Conservation (phyloP, 345 rosid species). For the Syzygium oleosum region DNA sequence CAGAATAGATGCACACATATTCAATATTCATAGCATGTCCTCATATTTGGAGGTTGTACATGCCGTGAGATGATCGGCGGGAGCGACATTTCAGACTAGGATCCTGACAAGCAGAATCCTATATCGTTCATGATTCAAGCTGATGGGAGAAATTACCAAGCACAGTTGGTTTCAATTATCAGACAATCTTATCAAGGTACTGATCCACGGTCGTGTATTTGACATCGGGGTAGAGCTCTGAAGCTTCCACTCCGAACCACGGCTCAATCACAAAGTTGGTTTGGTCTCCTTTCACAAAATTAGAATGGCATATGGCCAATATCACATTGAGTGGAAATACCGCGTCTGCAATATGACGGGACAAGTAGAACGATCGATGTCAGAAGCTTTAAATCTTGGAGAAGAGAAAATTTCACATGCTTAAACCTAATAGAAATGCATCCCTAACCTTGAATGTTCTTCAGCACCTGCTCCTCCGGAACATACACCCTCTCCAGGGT, state of each 20-base stretch:
- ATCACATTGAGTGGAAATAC: background rate
- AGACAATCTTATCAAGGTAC: background rate
- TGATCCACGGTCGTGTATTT: background rate
- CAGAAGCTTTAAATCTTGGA: background rate
- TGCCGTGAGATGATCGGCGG: background rate
- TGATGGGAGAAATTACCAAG: background rate
- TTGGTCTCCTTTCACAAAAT: background rate
- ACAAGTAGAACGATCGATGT: background rate
- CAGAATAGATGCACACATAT: background rate
- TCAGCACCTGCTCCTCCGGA: background rate
- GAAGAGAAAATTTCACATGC: background rate
- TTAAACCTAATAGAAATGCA: background rate
- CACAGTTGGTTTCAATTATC: background rate
- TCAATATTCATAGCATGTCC: background rate
- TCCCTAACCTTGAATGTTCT: background rate
- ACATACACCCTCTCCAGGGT: background rate
- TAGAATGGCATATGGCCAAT: background rate
- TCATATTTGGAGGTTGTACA: background rate
- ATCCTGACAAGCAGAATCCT: background rate
- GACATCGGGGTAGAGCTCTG: background rate
- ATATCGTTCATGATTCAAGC: background rate
- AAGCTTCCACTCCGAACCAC: slow-evolving; percentile 1
- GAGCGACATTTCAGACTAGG: background rate
- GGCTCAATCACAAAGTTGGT: slow-evolving; percentile 4
- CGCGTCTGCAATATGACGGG: background rate